Evolutionary conservation across 805 yeast species (phyloP).

Genomic region (Candida tammaniensis): DNA sequence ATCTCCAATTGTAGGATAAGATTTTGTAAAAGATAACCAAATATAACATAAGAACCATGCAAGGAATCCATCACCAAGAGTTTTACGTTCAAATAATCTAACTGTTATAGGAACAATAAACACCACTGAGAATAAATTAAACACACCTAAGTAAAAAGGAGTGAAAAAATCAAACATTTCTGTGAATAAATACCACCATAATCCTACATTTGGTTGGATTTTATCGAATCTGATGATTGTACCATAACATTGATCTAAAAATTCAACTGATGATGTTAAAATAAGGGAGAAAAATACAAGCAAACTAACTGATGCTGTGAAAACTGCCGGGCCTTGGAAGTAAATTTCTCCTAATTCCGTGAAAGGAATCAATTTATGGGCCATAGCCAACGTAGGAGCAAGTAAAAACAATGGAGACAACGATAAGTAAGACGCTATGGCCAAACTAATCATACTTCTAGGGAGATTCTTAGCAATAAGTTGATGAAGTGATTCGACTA

Average conservation of each 20-base stretch:
- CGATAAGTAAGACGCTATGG: conserved; percentile 63
- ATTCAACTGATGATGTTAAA: conserved; percentile 24
- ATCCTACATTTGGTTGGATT: conserved; percentile 84
- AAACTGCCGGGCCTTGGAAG: conserved; percentile 19
- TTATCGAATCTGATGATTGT: conserved; percentile 59
- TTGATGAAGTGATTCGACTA: conserved; percentile 48
- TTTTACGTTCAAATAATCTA: conserved; percentile 46
- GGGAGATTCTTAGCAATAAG: conserved; percentile 33
- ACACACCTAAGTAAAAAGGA: conserved; percentile 77
- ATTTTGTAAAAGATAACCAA: conserved; percentile 60
- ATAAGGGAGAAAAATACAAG: conserved; percentile 26
- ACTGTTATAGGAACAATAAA: conserved; percentile 74
- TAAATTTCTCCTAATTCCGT: conserved; percentile 10
- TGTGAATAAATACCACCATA: conserved; percentile 98
- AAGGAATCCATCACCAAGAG: conserved; percentile 52
- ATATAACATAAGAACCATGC: conserved; percentile 45
- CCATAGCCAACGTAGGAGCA: conserved; percentile 52
- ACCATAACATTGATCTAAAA: conserved; percentile 45
- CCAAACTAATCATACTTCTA: conserved; percentile 50
- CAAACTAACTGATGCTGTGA: conserved; percentile 15
- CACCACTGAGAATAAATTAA: conserved; percentile 68
- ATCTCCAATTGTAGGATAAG: conserved; percentile 86
- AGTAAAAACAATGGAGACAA: conserved; percentile 59
- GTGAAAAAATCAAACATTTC: conserved; percentile 91
- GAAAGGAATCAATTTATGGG: conserved; percentile 16